Evolutionary conservation across 306 rosid genomes (phyloP), one percentile per base, ranked within the genome.

Genomic region (Ormosia emarginata): DNA sequence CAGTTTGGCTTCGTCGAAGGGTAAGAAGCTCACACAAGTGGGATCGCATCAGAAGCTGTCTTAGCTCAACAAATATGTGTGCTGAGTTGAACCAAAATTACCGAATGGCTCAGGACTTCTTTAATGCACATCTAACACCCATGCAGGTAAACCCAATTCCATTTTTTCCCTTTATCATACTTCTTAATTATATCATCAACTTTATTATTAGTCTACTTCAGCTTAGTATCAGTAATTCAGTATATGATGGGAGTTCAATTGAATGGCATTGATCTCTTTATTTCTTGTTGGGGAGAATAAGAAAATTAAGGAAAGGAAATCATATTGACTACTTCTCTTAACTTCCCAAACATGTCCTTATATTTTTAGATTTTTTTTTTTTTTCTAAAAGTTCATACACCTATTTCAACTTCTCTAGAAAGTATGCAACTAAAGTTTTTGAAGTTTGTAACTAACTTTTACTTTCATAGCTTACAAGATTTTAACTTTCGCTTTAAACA

Each of bases 21-120:
- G 96, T 95, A 0, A 82, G 88, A 53, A 85, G 93, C 75, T 79
- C 97, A 2, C 57, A 40, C 33, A 93, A 85, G 67, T 95, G 98
- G 98, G 98, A 90, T 24, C 74, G 81, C 73, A 88, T 95, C n/a
- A 88, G 84, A 52, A 86, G 58, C 6, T 95, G 99, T 56, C 91
- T 95, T 47, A 79, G 91, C 47, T 87, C 92, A 0, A 85, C 94
- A 0, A 82, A 15, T 30, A 85, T 82, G 80, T 95, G 99, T 52
- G 76, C 86, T 59, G 90, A 85, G 61, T 82, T 95, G 90, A 88
- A 88, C 64, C 99, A 95, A 81, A 81, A 58, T 10, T 95, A 87
- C 55, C 86, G 93, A 18, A 46, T 84, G 79, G 90, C 99, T 76
- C 99, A 88, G 53, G 98, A 95, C 75, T 95, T 95, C 87, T 95